These are phyloP conservation scores for Yamadazyma taylorii DNA, from an alignment of 1,139 yeast genomes.

Conservation along the genomic window DNA sequence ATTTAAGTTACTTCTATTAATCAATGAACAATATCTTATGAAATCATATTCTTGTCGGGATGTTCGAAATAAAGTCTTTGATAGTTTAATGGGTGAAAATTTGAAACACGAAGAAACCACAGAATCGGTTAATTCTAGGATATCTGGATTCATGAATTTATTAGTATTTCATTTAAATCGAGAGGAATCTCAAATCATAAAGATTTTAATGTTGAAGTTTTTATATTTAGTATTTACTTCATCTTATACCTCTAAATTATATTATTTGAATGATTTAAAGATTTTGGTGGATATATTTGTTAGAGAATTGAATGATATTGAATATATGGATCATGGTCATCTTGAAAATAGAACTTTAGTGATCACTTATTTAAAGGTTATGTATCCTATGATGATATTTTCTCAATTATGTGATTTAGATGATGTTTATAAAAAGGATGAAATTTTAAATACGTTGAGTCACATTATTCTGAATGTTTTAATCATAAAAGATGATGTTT, in stretches of 20 bases:
- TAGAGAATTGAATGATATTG: slow-evolving; percentile 72
- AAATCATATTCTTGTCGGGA: slow-evolving; percentile 37
- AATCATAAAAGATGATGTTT: slow-evolving; percentile 11
- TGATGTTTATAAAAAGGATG: slow-evolving; percentile 56
- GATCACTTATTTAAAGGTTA: slow-evolving; percentile 73
- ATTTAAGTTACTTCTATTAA: slow-evolving; percentile 68
- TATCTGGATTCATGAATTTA: slow-evolving; percentile 41
- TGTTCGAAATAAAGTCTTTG: slow-evolving; percentile 49
- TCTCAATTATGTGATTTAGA: slow-evolving; percentile 57
- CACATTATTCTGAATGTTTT: slow-evolving; percentile 39
- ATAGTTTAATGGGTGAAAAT: slow-evolving; percentile 33
- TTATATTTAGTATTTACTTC: slow-evolving; percentile 74
- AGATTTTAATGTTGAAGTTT: slow-evolving; percentile 76
- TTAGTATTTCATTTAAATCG: slow-evolving; percentile 66
- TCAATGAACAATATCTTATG: slow-evolving; percentile 87
- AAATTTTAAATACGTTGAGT: slow-evolving; percentile 51
- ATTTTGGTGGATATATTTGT: slow-evolving; percentile 85
- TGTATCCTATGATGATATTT: slow-evolving; percentile 67
- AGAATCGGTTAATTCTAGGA: slow-evolving; percentile 22
- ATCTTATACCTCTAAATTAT: slow-evolving; percentile 59
- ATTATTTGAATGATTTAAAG: slow-evolving; percentile 81
- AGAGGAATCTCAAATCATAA: slow-evolving; percentile 69
- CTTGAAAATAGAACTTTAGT: slow-evolving; percentile 57
- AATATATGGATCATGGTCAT: slow-evolving; percentile 33
- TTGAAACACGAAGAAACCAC: slow-evolving; percentile 12